Conservation (phyloP, 495 filamentous ascomycete genomes). For the Hypoxylon trugodes region DNA sequence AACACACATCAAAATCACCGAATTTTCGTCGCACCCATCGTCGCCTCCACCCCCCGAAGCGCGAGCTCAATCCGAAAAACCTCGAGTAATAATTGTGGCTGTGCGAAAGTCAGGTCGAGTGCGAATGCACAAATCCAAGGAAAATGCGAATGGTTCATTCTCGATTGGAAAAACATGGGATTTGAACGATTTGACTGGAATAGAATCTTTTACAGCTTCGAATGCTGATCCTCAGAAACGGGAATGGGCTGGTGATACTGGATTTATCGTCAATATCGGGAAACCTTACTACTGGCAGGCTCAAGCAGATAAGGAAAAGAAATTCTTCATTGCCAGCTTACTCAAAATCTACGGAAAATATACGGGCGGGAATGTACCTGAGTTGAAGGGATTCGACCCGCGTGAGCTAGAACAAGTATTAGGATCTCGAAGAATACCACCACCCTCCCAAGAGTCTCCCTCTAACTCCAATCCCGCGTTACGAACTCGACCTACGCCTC, state of each 20-base stretch:
- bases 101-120: slow-evolving; percentile 92
- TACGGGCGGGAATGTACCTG: slow-evolving; percentile 83
- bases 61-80: slow-evolving; percentile 78
- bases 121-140: slow-evolving; percentile 94
- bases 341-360: slow-evolving; percentile 97
- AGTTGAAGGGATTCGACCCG: slow-evolving; percentile 81
- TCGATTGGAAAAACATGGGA: slow-evolving; percentile 99
- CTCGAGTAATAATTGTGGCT: slow-evolving; percentile 87
- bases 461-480: slow-evolving; percentile 42
- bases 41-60: slow-evolving; percentile 81
- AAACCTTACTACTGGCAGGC: slow-evolving; percentile 99
- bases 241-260: slow-evolving; percentile 78
- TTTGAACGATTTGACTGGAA: slow-evolving; percentile 81
- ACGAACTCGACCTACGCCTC: slow-evolving; percentile 36
- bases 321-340: slow-evolving; percentile 94
- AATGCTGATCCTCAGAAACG: slow-evolving; percentile 71
- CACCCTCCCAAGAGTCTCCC: slow-evolving; percentile 45
- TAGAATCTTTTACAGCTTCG: slow-evolving; percentile 77
- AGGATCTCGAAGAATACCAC: slow-evolving; percentile 52
- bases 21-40: slow-evolving; percentile 85
- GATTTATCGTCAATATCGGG: slow-evolving; percentile 87
- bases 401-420: slow-evolving; percentile 77
- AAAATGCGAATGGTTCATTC: slow-evolving; percentile 91
- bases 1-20: slow-evolving; percentile 88
- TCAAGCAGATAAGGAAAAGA: slow-evolving; percentile 89